Evolutionary conservation across 371 early-diverging fungal species (phyloP), one percentile per base, ranked within the genome.

Genomic region (Mortierella sp.): DNA sequence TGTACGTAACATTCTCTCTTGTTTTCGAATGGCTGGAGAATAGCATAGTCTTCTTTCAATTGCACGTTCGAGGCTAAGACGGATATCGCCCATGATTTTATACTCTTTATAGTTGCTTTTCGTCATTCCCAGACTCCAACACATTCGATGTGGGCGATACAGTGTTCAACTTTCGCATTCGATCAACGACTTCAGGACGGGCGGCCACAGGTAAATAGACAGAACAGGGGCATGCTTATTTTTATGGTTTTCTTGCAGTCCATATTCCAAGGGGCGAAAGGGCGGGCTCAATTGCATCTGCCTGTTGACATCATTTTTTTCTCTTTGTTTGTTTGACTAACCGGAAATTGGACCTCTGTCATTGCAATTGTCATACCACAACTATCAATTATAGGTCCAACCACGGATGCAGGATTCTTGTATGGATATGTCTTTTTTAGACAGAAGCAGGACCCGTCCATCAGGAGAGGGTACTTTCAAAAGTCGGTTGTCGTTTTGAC

Each of bases 361-460:
- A 57, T 34, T 52, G n/a, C 42, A 31, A 52, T 70, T 58, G 19
- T 28, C 28, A 58, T 28, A 11, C 9, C 9, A 52, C 52, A 52
- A 52, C 52, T 21, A 52, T 14, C 14, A 34, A 19, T 48, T 42
- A 21, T 73, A 93, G 93, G 93, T 10, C 94, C 93, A 26, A 92
- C 93, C 6, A 89, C 91, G 19, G 93, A 91, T 74, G 95, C 96
- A 68, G 95, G 94, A 55, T 96, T 94, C 83, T 89, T 95, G 10
- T 96, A 98, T 86, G 98, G 97, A 34, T 97, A 97, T 89, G 98
- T 97, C 7, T 98, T 98, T 82, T 99, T 99, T 84, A 92, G 98
- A 45, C 99, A 98, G 83, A 94, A 96, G 88, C 93, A 93, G 84
- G 98, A 98, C 88, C 88, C 94, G 7, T 89, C 92, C 47, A 95